Evolutionary conservation across 768 basidiomycete genomes (phyloP), one percentile per base, ranked within the genome.

Genomic region (Piloderma croceum): DNA sequence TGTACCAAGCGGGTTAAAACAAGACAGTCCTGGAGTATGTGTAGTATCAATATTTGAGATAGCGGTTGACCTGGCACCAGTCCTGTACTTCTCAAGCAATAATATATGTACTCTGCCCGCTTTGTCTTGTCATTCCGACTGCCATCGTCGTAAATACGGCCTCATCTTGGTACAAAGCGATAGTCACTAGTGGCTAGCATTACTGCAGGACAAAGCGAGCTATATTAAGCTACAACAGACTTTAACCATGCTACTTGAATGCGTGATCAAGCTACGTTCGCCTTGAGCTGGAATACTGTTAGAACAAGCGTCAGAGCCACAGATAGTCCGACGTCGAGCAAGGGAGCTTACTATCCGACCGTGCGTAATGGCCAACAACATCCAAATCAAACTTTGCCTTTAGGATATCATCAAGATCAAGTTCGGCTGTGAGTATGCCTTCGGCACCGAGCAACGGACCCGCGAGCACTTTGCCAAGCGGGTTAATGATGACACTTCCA

Each of bases 351-450:
- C 78, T 53, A 54, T 80, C 79, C 17, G 70, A 64, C 41, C 81
- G 54, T 1, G 77, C 70, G 53, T 83, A 83, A 53, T 81, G 79
- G 1, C 81, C 81, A 1, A 70, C 70, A 2, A 69, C 62, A 49
- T 82, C 81, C 36, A 83, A 52, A 52, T 81, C 80, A 46, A 79
- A 77, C 56, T 80, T 81, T 17, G 71, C 76, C 31, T 78, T 57
- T 0, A 70, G 39, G 42, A 74, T 61, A 42, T 80, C 78, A 44
- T 78, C 72, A 41, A 81, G 50, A 54, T 82, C 76, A 24, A 83
- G 53, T 38, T 79, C 73, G 0, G 74, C 78, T 2, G 70, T 74
- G 43, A 80, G 51, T 1, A 79, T 57, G 18, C 73, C 78, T 58
- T 81, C 78, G 6, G 59, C 49, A 35, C 64, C 65, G 25, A 69